Conservation (phyloP, 1,284 basidiomycete species). For the Schizopora paradoxa region DNA sequence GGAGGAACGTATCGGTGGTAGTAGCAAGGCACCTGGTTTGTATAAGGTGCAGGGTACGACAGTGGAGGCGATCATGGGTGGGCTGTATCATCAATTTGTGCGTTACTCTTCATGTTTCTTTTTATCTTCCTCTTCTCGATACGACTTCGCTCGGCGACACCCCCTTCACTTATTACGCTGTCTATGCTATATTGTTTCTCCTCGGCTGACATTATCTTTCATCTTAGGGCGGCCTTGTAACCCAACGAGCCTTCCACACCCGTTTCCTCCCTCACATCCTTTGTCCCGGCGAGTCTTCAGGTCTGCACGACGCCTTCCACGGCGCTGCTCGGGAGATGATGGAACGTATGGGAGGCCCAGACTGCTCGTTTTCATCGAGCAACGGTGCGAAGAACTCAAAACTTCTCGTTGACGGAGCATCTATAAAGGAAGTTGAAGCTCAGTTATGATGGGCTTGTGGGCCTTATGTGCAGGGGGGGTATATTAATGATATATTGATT, state of each 20-base stretch:
- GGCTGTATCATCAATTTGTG: conserved; percentile 74
- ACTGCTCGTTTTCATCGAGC: too few species aligned
- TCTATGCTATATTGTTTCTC: too few species aligned
- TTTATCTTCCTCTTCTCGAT: conserved; percentile 1
- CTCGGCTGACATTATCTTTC: too few species aligned
- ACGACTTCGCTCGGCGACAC: too few species aligned
- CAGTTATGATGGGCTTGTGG: too few species aligned
- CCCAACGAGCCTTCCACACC: conserved; percentile 64
- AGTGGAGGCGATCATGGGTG: conserved; percentile 71
- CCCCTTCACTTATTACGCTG: too few species aligned
- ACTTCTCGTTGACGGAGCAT: too few species aligned
- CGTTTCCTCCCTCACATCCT: conserved; percentile 55
- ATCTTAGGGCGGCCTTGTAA: conserved; percentile 55
- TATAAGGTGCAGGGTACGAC: conserved; percentile 74
- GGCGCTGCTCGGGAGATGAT: conserved; percentile 18
- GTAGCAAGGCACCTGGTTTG: conserved; percentile 45
- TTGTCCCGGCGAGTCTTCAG: conserved; percentile 35
- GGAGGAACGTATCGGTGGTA: conserved; percentile 11
- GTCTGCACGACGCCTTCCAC: conserved; percentile 51
- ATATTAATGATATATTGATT: too few species aligned
- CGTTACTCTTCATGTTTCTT: conserved; percentile 27
- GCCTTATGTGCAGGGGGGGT: too few species aligned
- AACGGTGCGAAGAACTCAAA: too few species aligned
- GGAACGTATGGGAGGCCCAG: conserved; percentile 14
- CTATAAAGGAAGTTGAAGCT: too few species aligned